phyloP scores from a whole-genome alignment of 2,329 filamentous ascomycete genomes.

The Capronia coronata region DNA sequence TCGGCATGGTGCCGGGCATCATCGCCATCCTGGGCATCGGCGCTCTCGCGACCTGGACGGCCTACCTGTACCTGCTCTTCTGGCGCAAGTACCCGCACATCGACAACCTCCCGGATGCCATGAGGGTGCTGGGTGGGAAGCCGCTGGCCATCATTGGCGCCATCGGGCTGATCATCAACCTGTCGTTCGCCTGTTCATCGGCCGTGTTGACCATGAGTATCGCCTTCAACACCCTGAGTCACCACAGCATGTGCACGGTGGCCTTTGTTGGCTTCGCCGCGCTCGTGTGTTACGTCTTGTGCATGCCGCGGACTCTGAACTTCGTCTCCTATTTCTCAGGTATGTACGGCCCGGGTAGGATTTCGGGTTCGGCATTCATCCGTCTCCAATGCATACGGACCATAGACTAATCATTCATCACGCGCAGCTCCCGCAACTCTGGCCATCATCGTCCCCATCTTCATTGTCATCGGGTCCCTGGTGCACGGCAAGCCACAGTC shows the following conservation, averaged over 20 bases:
- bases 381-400: too few relatives aligned
- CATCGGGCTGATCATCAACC: conserved; percentile 50
- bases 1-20: conserved; percentile 46
- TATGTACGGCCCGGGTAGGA: too few relatives aligned
- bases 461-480: conserved; percentile 56
- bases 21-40: conserved; percentile 44
- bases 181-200: conserved; percentile 56
- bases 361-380: too few relatives aligned
- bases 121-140: conserved; percentile 49
- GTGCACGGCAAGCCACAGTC: conserved; percentile 37
- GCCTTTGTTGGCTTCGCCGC: conserved; percentile 49
- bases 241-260: conserved; percentile 51
- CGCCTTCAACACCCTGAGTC: conserved; percentile 53
- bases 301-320: conserved; percentile 51
- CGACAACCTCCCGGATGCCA: conserved; percentile 56
- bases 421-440: conserved; percentile 46
- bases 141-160: conserved; percentile 53
- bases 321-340: conserved; percentile 49
- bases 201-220: conserved; percentile 58
- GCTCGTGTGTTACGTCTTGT: conserved; percentile 47
- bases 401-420: too few relatives aligned
- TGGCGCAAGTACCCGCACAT: conserved; percentile 47
- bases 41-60: conserved; percentile 45
- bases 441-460: conserved; percentile 46
- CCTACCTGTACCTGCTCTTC: conserved; percentile 48